These are phyloP conservation scores for Nicotiana paniculata DNA, from an alignment of 257 asterid species.

Conservation along the genomic window DNA sequence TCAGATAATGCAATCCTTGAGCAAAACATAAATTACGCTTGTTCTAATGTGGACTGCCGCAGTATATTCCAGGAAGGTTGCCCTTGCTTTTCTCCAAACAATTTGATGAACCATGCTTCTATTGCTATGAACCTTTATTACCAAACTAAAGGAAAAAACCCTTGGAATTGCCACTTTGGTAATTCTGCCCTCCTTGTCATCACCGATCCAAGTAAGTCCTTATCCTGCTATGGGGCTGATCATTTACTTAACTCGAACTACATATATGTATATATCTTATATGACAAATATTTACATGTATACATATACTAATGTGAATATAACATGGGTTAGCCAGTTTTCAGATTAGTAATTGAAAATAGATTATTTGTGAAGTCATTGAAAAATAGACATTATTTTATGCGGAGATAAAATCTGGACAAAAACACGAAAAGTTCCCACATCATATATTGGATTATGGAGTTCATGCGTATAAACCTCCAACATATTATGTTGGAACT, in stretches of 20 bases:
- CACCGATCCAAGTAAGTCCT: conserved; percentile 52
- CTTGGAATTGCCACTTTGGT: conserved; percentile 39
- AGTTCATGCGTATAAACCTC: too few species aligned
- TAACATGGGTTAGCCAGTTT: too few species aligned
- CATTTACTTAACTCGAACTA: not conserved
- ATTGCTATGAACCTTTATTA: conserved; percentile 59
- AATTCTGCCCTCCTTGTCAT: conserved; percentile 34
- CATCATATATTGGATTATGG: too few species aligned
- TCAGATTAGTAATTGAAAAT: too few species aligned
- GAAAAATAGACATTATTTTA: too few species aligned
- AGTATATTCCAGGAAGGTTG: conserved; percentile 22
- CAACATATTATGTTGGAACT: too few species aligned
- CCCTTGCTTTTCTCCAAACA: conserved; percentile 38
- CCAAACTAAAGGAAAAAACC: conserved; percentile 31
- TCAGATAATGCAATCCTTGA: conserved; percentile 14
- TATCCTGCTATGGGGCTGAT: not conserved
- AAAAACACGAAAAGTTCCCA: too few species aligned
- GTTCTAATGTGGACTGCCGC: conserved; percentile 34
- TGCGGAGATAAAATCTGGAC: too few species aligned
- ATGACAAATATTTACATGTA: too few species aligned
- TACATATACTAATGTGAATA: not conserved
- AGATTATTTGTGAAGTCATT: too few species aligned
- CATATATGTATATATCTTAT: too few species aligned
- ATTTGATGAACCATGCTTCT: conserved; percentile 50
- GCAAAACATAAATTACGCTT: conserved; percentile 30